Evolutionary conservation across 73 alveolate species (phyloP).

Genomic region (Paramecium sonneborni): DNA sequence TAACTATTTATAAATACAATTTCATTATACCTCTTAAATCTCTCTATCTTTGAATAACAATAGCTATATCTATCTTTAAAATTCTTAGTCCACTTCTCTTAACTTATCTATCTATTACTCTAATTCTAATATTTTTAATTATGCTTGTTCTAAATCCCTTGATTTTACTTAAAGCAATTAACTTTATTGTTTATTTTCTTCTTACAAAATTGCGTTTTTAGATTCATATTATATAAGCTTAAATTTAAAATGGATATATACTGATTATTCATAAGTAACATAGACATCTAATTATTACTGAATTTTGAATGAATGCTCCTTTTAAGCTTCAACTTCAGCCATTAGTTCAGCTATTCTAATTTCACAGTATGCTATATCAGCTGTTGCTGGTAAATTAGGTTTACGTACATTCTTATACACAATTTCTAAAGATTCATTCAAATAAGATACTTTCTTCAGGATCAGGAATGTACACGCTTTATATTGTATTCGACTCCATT

Average conservation of each 20-base stretch:
- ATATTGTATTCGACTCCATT: background rate
- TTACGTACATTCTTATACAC: slow-evolving; percentile 25
- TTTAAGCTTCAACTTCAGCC: slow-evolving; percentile 12
- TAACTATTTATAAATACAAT: background rate
- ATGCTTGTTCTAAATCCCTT: background rate
- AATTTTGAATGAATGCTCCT: background rate
- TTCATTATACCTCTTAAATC: background rate
- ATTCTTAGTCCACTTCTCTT: background rate
- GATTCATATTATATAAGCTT: background rate
- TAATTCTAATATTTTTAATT: background rate
- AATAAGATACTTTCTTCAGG: background rate
- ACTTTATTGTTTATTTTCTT: background rate
- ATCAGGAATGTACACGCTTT: background rate
- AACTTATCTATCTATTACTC: background rate
- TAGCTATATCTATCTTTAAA: no score
- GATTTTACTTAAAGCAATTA: background rate
- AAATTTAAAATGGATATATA: background rate
- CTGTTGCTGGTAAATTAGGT: background rate
- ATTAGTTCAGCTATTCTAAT: slow-evolving; percentile 21
- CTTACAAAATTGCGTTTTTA: background rate
- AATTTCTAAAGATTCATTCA: background rate
- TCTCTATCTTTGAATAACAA: background rate
- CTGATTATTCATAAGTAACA: background rate
- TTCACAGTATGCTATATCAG: slow-evolving; percentile 46
- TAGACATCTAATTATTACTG: background rate